A percentile compares a stretch with the other conserved stretches of the same genome.
Evolutionary conservation across 225 moss, liverwort and hornwort species (phyloP).

Genomic region (Straminergon stramineum): DNA sequence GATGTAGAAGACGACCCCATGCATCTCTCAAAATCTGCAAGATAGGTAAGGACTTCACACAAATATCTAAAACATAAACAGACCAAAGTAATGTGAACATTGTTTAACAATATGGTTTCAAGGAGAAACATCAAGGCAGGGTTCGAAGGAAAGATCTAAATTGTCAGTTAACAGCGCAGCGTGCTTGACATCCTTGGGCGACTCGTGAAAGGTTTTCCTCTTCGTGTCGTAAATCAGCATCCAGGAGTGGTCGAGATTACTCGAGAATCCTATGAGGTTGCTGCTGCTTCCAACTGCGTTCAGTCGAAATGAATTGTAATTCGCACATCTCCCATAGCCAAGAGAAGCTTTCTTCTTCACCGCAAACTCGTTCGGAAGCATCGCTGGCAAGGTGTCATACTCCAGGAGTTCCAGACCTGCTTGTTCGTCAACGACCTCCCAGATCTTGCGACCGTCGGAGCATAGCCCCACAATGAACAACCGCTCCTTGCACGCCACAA

Average conservation of each 20-base stretch:
- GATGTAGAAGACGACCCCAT: not conserved
- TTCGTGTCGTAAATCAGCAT: slow-evolving; percentile 18
- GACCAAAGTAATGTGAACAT: not conserved
- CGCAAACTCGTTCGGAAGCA: slow-evolving; percentile 31
- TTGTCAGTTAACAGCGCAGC: slow-evolving; percentile 1
- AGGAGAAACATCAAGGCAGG: slow-evolving; percentile 25
- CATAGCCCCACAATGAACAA: slow-evolving; percentile 25
- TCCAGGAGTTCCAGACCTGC: slow-evolving; percentile 7
- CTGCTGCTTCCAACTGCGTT: slow-evolving; percentile 21
- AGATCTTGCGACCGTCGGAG: slow-evolving; percentile 15
- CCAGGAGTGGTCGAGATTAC: slow-evolving; percentile 39
- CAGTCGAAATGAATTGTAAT: slow-evolving; percentile 26
- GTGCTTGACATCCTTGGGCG: slow-evolving; percentile 5
- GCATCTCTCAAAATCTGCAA: slow-evolving; percentile 8
- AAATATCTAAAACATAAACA: not conserved
- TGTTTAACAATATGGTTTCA: not conserved
- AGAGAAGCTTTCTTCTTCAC: slow-evolving; percentile 15
- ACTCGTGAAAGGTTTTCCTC: slow-evolving; percentile 13
- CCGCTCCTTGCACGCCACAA: slow-evolving; percentile 23
- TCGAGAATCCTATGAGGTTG: slow-evolving; percentile 31
- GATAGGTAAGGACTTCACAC: not conserved
- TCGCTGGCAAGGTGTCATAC: slow-evolving; percentile 14
- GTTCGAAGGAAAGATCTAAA: slow-evolving; percentile 19
- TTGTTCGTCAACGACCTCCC: slow-evolving; percentile 6
- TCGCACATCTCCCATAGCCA: slow-evolving; percentile 25